Base-by-base conservation (phyloP, 1,284 basidiomycete species). In the Paramarasmius palmivorus region DNA sequence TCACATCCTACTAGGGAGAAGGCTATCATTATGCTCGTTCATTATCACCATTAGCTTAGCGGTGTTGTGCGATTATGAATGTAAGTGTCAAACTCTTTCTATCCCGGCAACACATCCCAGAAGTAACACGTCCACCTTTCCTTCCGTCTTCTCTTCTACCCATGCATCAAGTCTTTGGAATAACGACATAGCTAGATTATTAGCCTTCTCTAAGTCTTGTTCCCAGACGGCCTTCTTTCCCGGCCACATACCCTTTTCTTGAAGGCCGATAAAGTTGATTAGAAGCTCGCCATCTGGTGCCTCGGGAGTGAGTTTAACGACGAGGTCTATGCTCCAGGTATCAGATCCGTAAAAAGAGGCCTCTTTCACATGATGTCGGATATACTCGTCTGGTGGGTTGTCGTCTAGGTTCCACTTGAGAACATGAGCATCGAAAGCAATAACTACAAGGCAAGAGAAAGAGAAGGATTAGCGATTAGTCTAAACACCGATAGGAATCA, bases 371-470 rank as follows among this genome's bases (percentile, higher is more conserved):
- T 95, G 92, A 67, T 98, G 96, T 6, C 93, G 79, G n/a, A 82
- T 81, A 61, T 81, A 76, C 56, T 86, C 83, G 44, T 82, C 69
- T 0, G 93, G 92, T 0, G 92, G 89, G 53, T 82, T 79, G 57
- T 86, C 75, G 63, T 92, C 89, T 37, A 94, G 76, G 29, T 81
- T 88, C 96, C 96, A 98, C 52, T 82, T 73, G 15, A 95, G 68
- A 6, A 99, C 92, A 57, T 97, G 90, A 0, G 93, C 95, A 52
- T 95, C 90, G 63, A 99, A 98, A 0, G 93, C 91, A 50, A 99
- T 81, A 1, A 92, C 93, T 82, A 65, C 53, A 15, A n/a, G n/a
- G n/a, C n/a, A n/a, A n/a, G n/a, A n/a, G n/a, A n/a, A n/a, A n/a
- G n/a, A n/a, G n/a, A n/a, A n/a, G n/a, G 9, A 44, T 20, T 8